Evolutionary conservation across 1,139 yeast species (phyloP).

Genomic region (Protomyces macrosporus): DNA sequence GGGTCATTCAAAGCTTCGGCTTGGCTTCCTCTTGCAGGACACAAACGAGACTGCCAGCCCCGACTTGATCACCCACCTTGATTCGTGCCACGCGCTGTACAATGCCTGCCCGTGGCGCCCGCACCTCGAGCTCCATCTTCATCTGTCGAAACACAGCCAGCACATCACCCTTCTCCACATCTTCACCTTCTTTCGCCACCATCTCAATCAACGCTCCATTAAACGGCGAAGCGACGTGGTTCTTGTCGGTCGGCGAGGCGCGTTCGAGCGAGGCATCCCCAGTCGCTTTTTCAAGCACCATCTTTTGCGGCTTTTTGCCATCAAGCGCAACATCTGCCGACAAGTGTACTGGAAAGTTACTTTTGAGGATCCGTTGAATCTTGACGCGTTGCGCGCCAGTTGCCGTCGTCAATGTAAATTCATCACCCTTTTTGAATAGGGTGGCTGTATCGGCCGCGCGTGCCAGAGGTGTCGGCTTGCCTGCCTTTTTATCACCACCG

Average conservation of each 20-base stretch:
- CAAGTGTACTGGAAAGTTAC: conserved; percentile 79
- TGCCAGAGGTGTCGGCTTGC: neutral
- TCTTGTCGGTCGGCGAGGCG: conserved; percentile 31
- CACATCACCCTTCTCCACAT: conserved; percentile 67
- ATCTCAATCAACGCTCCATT: conserved; percentile 92
- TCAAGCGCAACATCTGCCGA: conserved; percentile 75
- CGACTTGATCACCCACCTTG: conserved; percentile 89
- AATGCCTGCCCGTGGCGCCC: conserved; percentile 66
- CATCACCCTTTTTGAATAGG: conserved; percentile 11
- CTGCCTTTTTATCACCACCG: neutral
- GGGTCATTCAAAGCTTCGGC: neutral
- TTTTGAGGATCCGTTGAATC: conserved; percentile 92
- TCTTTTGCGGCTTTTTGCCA: conserved; percentile 58
- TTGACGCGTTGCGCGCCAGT: conserved; percentile 92
- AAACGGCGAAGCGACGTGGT: conserved; percentile 65
- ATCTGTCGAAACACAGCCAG: conserved; percentile 90
- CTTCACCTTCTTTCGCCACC: conserved; percentile 73
- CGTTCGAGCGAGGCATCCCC: conserved; percentile 27
- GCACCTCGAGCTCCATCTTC: conserved; percentile 95
- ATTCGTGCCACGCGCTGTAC: conserved; percentile 68
- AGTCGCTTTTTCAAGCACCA: conserved; percentile 54
- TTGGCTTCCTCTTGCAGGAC: neutral
- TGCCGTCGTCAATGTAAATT: conserved; percentile 63
- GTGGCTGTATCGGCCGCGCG: neutral
- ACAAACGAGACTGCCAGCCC: conserved; percentile 89